These are phyloP conservation scores for Giardia duodenalis DNA, from an alignment of 208 protist genomes.

Conservation along the genomic window DNA sequence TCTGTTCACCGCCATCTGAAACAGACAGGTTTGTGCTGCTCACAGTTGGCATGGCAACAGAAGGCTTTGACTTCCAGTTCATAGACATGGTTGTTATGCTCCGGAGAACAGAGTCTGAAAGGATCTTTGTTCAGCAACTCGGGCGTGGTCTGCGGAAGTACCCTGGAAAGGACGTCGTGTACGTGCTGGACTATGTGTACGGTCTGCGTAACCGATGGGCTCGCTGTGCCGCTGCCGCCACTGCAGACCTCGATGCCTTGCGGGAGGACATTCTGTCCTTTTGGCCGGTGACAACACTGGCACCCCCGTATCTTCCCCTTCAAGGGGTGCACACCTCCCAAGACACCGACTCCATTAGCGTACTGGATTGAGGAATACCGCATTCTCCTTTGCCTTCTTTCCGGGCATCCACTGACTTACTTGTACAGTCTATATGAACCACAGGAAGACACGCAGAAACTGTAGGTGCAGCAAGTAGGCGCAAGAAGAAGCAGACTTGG, in stretches of 20 bases:
- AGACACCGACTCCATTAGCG: no score
- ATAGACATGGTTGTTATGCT: not conserved
- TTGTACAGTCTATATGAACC: no score
- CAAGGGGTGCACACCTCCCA: no score
- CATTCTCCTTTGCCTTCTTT: no score
- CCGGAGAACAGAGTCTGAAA: not conserved
- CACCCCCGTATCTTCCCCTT: no score
- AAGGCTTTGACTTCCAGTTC: conserved; percentile 10
- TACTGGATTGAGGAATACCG: no score
- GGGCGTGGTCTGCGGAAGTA: not conserved
- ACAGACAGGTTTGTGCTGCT: not conserved
- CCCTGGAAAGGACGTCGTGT: not conserved
- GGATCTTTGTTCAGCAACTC: conserved; percentile 21
- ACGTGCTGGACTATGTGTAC: not conserved
- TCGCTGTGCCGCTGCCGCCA: not conserved
- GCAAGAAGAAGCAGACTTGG: no score
- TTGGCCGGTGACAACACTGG: not conserved
- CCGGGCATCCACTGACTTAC: no score
- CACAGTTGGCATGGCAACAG: conserved; percentile 27
- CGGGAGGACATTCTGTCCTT: not conserved
- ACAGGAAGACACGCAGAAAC: no score
- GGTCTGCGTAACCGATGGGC: not conserved
- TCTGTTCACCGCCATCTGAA: not conserved
- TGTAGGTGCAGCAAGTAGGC: no score
- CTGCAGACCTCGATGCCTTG: not conserved